phyloP scores from a whole-genome alignment of 208 protist species.

The Leishmania turanica region DNA sequence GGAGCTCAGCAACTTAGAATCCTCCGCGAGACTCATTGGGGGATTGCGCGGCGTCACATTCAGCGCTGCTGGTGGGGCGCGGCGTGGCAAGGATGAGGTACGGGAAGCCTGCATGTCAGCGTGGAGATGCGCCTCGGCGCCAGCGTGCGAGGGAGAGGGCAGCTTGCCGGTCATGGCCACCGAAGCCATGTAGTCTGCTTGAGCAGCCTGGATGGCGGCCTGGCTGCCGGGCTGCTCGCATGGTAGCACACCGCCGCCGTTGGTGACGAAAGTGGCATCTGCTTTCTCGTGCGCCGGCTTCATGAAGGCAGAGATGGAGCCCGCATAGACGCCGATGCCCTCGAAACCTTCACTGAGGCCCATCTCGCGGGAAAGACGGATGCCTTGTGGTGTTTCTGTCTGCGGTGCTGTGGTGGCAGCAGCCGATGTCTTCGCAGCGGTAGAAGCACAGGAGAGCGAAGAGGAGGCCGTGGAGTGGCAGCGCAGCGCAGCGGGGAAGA shows the following conservation, averaged over 20 bases:
- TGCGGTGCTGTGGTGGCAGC: constrained; percentile 1
- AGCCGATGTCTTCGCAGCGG: neutral
- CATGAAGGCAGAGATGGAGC: constrained; percentile 85
- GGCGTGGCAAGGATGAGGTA: constrained; percentile 24
- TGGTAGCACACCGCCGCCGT: constrained; percentile 38
- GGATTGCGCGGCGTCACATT: constrained; percentile 10
- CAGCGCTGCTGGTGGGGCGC: constrained; percentile 17
- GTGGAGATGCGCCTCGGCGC: neutral
- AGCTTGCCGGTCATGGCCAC: constrained; percentile 67
- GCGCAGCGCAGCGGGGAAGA: neutral
- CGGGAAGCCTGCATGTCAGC: neutral
- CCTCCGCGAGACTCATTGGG: neutral
- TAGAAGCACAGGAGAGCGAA: neutral
- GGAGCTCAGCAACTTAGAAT: neutral
- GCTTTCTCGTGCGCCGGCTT: constrained; percentile 54
- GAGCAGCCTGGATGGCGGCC: constrained; percentile 46
- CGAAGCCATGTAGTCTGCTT: constrained; percentile 63
- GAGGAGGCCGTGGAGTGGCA: neutral
- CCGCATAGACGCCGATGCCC: constrained; percentile 75
- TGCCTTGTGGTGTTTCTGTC: constrained; percentile 23
- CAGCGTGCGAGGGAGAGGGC: constrained; percentile 38
- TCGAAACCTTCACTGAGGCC: constrained; percentile 64
- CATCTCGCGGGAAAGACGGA: constrained; percentile 46
- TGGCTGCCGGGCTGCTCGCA: constrained; percentile 55
- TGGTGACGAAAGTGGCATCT: constrained; percentile 11